Evolutionary conservation across 2,329 filamentous ascomycete species (phyloP).

Genomic region (Colletotrichum australisinense): DNA sequence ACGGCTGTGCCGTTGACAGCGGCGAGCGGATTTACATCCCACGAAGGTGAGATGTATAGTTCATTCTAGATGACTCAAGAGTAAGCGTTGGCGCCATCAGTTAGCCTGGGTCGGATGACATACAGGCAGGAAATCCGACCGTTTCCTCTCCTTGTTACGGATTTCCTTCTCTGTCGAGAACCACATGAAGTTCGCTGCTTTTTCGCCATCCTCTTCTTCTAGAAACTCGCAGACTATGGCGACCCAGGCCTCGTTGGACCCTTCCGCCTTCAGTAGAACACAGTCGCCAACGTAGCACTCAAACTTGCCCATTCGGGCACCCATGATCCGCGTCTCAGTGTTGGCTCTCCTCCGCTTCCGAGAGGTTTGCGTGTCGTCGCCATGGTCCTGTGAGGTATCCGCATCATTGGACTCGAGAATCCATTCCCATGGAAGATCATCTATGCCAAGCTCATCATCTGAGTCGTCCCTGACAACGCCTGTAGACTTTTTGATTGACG

Average conservation of each 20-base stretch:
- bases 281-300: constrained; percentile 85
- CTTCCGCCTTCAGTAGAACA: constrained; percentile 89
- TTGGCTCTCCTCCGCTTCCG: not conserved
- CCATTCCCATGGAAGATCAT: constrained; percentile 84
- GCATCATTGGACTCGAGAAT: constrained; percentile 66
- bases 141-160: constrained; percentile 83
- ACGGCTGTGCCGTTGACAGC: constrained; percentile 92
- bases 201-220: constrained; percentile 79
- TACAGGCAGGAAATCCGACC: constrained; percentile 80
- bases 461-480: constrained; percentile 82
- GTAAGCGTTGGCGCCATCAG: not conserved
- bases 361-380: not conserved
- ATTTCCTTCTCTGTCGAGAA: constrained; percentile 94
- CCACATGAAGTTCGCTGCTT: constrained; percentile 93
- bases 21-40: constrained; percentile 86
- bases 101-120: constrained; percentile 34
- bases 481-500: constrained; percentile 42
- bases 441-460: constrained; percentile 84
- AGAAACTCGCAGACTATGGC: constrained; percentile 88
- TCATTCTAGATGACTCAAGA: constrained; percentile 72
- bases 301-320: constrained; percentile 85
- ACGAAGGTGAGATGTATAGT: constrained; percentile 88
- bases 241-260: constrained; percentile 89
- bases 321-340: constrained; percentile 67
- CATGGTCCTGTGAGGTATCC: not conserved